A percentile compares a stretch with the other conserved stretches of the same genome.
Conservation (phyloP, 164 flowering plant species). For the Cinnamomum micranthum region DNA sequence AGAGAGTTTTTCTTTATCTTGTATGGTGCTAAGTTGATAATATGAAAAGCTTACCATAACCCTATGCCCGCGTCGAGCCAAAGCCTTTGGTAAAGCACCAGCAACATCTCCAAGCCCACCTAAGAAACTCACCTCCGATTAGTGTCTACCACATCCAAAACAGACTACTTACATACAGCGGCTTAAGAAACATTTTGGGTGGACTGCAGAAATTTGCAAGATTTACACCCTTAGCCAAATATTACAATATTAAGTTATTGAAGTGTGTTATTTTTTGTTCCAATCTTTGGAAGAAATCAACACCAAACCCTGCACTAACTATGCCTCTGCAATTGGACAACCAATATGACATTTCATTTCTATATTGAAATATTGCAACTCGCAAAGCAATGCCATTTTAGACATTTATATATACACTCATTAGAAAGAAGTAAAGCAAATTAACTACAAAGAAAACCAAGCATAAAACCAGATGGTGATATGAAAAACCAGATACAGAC, state of each 20-base stretch:
- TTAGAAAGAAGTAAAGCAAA: no score
- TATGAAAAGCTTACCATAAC: conserved; percentile 63
- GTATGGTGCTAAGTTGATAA: background rate
- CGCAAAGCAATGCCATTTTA: no score
- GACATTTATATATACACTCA: no score
- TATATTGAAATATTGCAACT: background rate
- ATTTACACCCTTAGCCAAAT: background rate
- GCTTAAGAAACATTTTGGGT: background rate
- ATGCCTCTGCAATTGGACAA: background rate
- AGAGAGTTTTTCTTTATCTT: background rate
- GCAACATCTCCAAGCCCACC: conserved; percentile 99
- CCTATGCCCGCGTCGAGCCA: conserved; percentile 97
- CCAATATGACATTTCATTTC: background rate
- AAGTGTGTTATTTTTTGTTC: no score
- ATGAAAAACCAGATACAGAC: no score
- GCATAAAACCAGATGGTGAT: no score
- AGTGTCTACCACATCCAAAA: background rate
- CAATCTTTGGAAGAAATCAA: background rate
- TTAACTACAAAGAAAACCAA: no score
- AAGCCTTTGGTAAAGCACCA: conserved; percentile 92
- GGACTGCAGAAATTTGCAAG: no score
- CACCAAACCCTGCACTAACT: background rate
- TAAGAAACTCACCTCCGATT: conserved; percentile 14
- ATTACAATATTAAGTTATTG: background rate
- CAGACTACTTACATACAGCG: background rate